Conservation (phyloP, 2,329 filamentous ascomycete genomes). For the Aquanectria penicillioides region DNA sequence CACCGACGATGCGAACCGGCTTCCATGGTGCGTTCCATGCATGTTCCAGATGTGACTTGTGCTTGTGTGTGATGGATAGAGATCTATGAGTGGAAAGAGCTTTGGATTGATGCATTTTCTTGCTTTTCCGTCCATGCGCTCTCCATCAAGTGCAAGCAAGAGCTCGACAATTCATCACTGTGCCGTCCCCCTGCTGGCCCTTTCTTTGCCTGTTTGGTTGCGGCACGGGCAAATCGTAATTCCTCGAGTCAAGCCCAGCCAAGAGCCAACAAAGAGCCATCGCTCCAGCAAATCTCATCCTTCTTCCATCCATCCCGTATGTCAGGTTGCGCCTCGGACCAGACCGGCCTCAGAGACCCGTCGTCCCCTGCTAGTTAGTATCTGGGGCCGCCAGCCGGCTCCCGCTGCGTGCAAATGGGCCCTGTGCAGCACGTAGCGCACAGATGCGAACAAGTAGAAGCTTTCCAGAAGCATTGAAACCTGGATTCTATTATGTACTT, state of each 20-base stretch:
- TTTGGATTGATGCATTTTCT: too few relatives aligned
- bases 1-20: constrained; percentile 4
- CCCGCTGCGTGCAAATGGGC: background rate
- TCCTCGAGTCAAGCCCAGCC: too few relatives aligned
- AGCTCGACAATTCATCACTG: too few relatives aligned
- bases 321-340: background rate
- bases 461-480: background rate
- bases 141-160: too few relatives aligned
- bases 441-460: background rate
- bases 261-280: background rate
- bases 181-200: too few relatives aligned
- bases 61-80: too few relatives aligned
- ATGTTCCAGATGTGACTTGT: constrained; percentile 10
- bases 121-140: too few relatives aligned
- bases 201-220: too few relatives aligned
- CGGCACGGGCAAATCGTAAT: too few relatives aligned
- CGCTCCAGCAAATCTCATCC: background rate
- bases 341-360: constrained; percentile 3
- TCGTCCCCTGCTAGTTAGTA: constrained; percentile 1
- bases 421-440: background rate
- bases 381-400: background rate
- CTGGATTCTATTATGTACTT: too few relatives aligned
- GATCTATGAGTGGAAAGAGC: too few relatives aligned
- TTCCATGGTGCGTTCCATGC: constrained; percentile 16
- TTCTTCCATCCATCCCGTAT: background rate